A percentile compares a stretch with the other conserved stretches of the same genome.
phyloP scores from a whole-genome alignment of 1,284 basidiomycete genomes.

The Ceratobasidium sp. region DNA sequence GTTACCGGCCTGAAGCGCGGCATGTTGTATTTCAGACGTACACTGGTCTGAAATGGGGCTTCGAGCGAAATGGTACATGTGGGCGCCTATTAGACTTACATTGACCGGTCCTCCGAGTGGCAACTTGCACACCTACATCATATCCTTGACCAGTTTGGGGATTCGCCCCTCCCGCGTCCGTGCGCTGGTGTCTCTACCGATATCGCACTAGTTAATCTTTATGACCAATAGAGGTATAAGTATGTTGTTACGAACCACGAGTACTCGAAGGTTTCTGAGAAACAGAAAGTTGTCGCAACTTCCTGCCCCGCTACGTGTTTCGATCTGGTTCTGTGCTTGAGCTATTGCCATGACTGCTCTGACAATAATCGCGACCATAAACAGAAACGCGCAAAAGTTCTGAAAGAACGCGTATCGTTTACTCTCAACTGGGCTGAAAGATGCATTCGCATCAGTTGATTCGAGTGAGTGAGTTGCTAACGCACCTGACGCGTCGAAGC shows the following conservation, averaged over 20 bases:
- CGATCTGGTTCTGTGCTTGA: slow-evolving; percentile 19
- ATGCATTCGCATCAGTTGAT: neutral
- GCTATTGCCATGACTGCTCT: neutral
- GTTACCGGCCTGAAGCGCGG: neutral
- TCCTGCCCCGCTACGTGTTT: too few species aligned
- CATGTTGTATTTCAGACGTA: neutral
- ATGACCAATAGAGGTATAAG: neutral
- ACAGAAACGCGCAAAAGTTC: slow-evolving; percentile 9
- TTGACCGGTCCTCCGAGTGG: neutral
- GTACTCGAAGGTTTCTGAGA: too few species aligned
- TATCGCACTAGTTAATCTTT: neutral
- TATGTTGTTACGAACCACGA: too few species aligned
- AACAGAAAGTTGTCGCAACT: too few species aligned
- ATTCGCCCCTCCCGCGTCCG: neutral
- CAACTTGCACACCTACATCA: neutral
- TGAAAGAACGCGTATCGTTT: slow-evolving; percentile 27
- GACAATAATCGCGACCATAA: slow-evolving; percentile 7
- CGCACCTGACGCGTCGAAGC: slow-evolving; percentile 9
- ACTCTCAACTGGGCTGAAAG: slow-evolving; percentile 10
- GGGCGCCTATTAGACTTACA: neutral
- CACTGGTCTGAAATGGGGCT: neutral
- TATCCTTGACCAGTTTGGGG: slow-evolving; percentile 1
- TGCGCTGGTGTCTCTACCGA: slow-evolving; percentile 10
- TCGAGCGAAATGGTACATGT: neutral
- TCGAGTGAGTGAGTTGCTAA: neutral